These are phyloP conservation scores for Boletellus sp. DNA, from an alignment of 1,284 basidiomycete genomes.

Conservation along the genomic window DNA sequence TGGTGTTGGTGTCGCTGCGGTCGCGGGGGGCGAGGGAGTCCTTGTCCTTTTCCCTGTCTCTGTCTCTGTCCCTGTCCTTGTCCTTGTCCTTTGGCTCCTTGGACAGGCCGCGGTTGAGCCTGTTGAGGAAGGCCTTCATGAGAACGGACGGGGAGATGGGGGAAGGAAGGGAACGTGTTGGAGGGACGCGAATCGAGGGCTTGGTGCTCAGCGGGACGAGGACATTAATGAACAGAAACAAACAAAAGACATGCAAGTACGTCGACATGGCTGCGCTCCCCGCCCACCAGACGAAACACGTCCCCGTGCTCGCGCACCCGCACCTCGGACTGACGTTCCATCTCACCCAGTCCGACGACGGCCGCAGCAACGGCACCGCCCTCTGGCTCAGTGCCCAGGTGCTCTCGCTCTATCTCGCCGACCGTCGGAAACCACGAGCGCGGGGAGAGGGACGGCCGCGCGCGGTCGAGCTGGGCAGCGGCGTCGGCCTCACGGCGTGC, in stretches of 20 bases:
- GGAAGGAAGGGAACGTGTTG: conserved; percentile 4
- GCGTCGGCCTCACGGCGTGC: conserved; percentile 77
- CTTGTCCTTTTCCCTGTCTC: conserved; percentile 31
- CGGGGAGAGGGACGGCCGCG: conserved; percentile 29
- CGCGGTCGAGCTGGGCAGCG: conserved; percentile 79
- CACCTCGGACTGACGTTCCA: conserved; percentile 44
- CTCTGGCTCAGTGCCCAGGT: conserved; percentile 85
- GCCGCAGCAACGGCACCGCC: conserved; percentile 75
- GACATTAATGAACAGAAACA: conserved; percentile 13
- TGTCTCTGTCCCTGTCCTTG: conserved; percentile 46
- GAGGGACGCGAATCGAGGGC: conserved; percentile 10
- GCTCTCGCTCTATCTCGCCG: conserved; percentile 60
- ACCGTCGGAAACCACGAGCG: conserved; percentile 25
- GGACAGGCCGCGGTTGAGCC: conserved; percentile 64
- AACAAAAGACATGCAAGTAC: no score
- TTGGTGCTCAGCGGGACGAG: conserved; percentile 16
- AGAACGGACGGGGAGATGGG: conserved; percentile 11
- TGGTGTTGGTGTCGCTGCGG: conserved; percentile 33
- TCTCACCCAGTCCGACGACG: conserved; percentile 56
- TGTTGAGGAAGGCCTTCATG: conserved; percentile 78
- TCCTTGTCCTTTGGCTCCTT: conserved; percentile 59
- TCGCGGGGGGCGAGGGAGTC: conserved; percentile 26
- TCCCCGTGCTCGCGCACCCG: conserved; percentile 44
- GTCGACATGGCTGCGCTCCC: conserved; percentile 38
- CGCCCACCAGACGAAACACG: conserved; percentile 68